Evolutionary conservation across 1,139 yeast species (phyloP).

Genomic region (Kodamaea sp.): DNA sequence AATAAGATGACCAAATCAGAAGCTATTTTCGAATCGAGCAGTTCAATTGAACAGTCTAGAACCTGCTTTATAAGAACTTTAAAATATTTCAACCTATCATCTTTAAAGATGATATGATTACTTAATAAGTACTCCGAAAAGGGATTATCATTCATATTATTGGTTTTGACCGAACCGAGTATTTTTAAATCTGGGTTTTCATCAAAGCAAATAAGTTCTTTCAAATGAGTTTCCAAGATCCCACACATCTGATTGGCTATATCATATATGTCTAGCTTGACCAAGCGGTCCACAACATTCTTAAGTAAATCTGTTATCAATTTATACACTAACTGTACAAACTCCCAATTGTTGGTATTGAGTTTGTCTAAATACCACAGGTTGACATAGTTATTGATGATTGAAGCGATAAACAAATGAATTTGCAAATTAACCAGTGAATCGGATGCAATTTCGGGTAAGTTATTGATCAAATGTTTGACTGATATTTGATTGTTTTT

Average conservation of each 20-base stretch:
- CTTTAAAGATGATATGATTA: conserved; percentile 14
- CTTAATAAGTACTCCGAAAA: conserved; percentile 9
- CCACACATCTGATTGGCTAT: conserved; percentile 24
- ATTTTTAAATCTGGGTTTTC: conserved; percentile 5
- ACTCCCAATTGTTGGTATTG: conserved; percentile 38
- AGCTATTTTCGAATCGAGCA: conserved; percentile 29
- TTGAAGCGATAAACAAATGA: conserved; percentile 35
- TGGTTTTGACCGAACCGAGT: conserved; percentile 2
- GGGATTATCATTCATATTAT: conserved; percentile 2
- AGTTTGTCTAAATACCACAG: conserved; percentile 41
- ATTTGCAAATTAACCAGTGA: conserved; percentile 29
- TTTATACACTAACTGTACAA: conserved; percentile 29
- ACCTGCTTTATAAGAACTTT: conserved; percentile 24
- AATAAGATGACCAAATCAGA: conserved; percentile 26
- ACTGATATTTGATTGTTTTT: conserved; percentile 25
- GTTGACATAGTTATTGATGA: conserved; percentile 32
- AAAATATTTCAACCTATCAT: conserved; percentile 14
- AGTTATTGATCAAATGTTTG: conserved; percentile 24
- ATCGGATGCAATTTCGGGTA: conserved; percentile 24
- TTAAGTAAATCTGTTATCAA: conserved; percentile 29
- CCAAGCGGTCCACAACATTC: conserved; percentile 20
- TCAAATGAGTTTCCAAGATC: conserved; percentile 28
- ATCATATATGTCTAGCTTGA: conserved; percentile 12
- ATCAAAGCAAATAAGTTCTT: conserved; percentile 17
- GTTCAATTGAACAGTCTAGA: conserved; percentile 20